Conservation (phyloP, 345 rosid genomes). For the Hevea brasiliensis region DNA sequence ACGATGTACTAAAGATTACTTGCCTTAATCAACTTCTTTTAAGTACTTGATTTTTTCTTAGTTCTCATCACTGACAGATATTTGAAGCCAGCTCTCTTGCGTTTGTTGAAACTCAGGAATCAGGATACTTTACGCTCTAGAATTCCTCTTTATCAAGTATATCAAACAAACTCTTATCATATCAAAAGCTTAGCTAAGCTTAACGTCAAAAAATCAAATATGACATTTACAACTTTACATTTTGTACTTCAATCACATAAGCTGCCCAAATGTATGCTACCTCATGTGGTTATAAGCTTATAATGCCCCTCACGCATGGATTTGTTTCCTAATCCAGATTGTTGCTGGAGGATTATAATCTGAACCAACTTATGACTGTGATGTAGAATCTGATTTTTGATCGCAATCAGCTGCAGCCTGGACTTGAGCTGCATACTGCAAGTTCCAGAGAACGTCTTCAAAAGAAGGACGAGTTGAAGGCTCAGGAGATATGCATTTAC, state of each 20-base stretch:
- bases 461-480: slow-evolving; percentile 73
- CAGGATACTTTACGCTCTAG: slow-evolving; percentile 1
- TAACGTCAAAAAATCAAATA: slow-evolving; percentile 6
- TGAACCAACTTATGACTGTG: slow-evolving; percentile 30
- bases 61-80: neutral
- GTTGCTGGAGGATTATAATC: neutral
- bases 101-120: neutral
- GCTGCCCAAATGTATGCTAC: slow-evolving; percentile 10
- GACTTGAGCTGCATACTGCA: slow-evolving; percentile 90
- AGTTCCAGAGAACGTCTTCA: slow-evolving; percentile 92
- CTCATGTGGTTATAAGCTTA: neutral
- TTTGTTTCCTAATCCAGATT: neutral
- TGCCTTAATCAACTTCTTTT: neutral
- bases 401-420: slow-evolving; percentile 80
- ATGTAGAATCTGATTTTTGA: slow-evolving; percentile 70
- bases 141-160: neutral
- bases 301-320: slow-evolving; percentile 4
- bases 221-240: slow-evolving; percentile 34
- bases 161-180: neutral
- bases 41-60: neutral
- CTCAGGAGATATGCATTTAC: slow-evolving; percentile 74
- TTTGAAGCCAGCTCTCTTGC: neutral
- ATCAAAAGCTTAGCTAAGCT: neutral
- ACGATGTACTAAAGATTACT: neutral
- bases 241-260: slow-evolving; percentile 13